Base-by-base conservation (phyloP, 768 basidiomycete genomes). In the Agaricus subrufescens region DNA sequence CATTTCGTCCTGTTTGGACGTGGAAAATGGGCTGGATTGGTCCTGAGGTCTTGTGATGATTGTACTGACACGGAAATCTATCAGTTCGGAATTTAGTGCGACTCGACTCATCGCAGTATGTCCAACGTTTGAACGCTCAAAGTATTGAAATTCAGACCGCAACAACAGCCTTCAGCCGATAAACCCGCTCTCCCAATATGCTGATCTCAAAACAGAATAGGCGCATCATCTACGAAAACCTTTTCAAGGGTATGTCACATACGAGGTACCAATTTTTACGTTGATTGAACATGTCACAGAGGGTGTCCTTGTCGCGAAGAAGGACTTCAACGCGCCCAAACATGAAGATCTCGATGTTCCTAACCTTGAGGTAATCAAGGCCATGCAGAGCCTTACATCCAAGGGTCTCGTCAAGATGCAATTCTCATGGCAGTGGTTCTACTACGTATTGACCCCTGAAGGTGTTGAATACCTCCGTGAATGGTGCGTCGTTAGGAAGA, bases 371-470 rank as follows among this genome's bases (percentile, higher is more conserved):
- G 85, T 85, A 59, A 85, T 86, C 74, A 86, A 86, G 74, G 83
- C 83, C 49, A 74, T 85, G 68, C 84, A 85, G 65, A 85, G 83
- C 72, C 72, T 86, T 63, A 86, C 80, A 62, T 85, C 83, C 43
- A 80, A 73, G 69, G 95, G 96, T 55, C 86, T 79, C 73, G 94
- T 98, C 78, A 98, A 98, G 85, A 99, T 97, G 64, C 96, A 94
- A 71, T 98, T 98, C 82, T 94, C 90, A 48, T 99, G 97, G 97
- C 94, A 98, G 69, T 97, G 86, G 82, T 99, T 97, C 77, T 99
- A 98, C 79, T 99, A 98, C 77, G 83, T 85, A 67, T 82, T 99
- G 68, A 99, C 95, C 65, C 87, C 93, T 51, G 97, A 98, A 74
- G 97, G 97, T 67, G 87, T 98, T 61, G 94, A 96, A 64, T 96